A percentile compares a stretch with the other conserved stretches of the same genome.
phyloP scores from a whole-genome alignment of 768 basidiomycete species.

The Hericium erinaceus region DNA sequence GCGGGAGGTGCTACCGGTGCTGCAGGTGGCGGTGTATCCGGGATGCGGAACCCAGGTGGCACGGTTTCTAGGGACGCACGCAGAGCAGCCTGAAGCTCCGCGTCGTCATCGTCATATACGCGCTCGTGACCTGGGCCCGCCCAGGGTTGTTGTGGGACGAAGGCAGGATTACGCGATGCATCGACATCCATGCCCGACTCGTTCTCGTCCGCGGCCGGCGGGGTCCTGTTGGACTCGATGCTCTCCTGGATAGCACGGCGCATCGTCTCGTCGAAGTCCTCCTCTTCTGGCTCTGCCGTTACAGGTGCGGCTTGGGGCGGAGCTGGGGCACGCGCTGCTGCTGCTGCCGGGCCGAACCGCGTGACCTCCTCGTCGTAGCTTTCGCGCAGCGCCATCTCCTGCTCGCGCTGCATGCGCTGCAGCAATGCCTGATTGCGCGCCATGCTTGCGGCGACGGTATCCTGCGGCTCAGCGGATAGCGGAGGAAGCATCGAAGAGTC shows the following conservation, averaged over 20 bases:
- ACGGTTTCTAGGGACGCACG: conserved; percentile 68
- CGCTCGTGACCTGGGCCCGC: conserved; percentile 20
- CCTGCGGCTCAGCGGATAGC: conserved; percentile 8
- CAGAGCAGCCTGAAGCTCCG: conserved; percentile 79
- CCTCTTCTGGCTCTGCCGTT: conserved; percentile 36
- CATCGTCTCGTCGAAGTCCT: conserved; percentile 33
- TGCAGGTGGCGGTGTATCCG: conserved; percentile 19
- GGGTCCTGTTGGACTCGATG: conserved; percentile 31
- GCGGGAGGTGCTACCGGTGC: conserved; percentile 6
- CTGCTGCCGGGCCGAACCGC: conserved; percentile 15
- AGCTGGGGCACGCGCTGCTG: not conserved
- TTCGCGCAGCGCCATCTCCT: conserved; percentile 53
- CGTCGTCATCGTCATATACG: conserved; percentile 82
- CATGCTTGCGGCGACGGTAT: conserved; percentile 7
- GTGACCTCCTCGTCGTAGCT: conserved; percentile 24
- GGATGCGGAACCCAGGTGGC: conserved; percentile 39
- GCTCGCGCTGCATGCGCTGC: conserved; percentile 35
- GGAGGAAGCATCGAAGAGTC: conserved; percentile 5
- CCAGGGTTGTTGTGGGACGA: not conserved
- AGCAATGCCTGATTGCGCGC: conserved; percentile 18
- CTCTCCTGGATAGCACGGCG: conserved; percentile 55
- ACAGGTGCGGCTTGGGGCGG: not conserved
- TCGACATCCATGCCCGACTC: conserved; percentile 16
- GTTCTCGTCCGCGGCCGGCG: conserved; percentile 5
- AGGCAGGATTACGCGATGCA: not conserved